These are phyloP conservation scores for Lobosporangium transversale DNA, from an alignment of 192 early-diverging fungal species.

Conservation along the genomic window DNA sequence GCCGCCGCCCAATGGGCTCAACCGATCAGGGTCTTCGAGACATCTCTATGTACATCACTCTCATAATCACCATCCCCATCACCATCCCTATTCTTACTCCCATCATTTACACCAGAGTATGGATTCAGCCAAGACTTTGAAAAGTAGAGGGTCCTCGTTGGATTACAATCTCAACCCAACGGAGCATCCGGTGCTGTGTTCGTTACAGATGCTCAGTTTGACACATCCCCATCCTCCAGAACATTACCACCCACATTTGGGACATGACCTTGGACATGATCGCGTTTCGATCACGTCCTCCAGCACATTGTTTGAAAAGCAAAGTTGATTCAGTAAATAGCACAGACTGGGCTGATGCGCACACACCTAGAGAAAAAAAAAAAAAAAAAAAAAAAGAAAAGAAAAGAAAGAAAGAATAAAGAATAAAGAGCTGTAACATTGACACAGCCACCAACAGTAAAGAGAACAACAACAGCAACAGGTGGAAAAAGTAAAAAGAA, in stretches of 20 bases:
- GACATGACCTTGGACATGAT: constrained; percentile 45
- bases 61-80: constrained; percentile 7
- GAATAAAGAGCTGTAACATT: too few relatives aligned
- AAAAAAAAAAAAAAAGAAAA: too few relatives aligned
- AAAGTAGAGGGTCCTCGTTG: constrained; percentile 10
- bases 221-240: constrained; percentile 31
- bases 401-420: too few relatives aligned
- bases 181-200: constrained; percentile 37
- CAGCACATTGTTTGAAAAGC: neutral
- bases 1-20: neutral
- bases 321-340: neutral
- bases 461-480: too few relatives aligned
- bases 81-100: neutral
- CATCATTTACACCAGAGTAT: constrained; percentile 1
- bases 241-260: constrained; percentile 43
- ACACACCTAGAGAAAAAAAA: too few relatives aligned
- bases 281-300: constrained; percentile 9
- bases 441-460: constrained; percentile 4
- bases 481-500: too few relatives aligned
- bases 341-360: too few relatives aligned
- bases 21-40: neutral
- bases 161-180: constrained; percentile 24
- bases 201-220: constrained; percentile 30
- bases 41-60: constrained; percentile 15
- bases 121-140: neutral